A percentile compares a stretch with the other conserved stretches of the same genome.
These are phyloP conservation scores for Aspergillus conjunctus DNA, from an alignment of 495 filamentous ascomycete genomes.

Conservation along the genomic window DNA sequence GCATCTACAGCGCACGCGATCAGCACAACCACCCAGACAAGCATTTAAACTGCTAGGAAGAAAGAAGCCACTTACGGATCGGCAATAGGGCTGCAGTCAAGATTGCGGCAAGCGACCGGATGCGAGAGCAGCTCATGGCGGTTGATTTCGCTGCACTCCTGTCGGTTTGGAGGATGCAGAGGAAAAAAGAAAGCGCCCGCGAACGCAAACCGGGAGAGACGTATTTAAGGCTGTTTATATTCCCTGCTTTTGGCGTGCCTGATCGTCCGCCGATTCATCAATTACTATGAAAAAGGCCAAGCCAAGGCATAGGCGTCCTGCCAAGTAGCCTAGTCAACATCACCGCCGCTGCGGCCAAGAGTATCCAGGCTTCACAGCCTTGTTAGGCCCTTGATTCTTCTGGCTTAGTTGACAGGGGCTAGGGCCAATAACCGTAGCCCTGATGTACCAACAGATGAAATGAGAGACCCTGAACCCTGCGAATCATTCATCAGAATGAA, in stretches of 20 bases:
- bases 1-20: not conserved
- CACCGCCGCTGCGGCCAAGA: not conserved
- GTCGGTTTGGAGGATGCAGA: not conserved
- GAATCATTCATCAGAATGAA: no score
- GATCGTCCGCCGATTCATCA: no score
- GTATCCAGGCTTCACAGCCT: not conserved
- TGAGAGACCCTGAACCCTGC: no score
- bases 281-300: not conserved
- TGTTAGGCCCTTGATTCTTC: not conserved
- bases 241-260: not conserved
- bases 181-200: not conserved
- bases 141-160: not conserved
- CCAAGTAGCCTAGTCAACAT: not conserved
- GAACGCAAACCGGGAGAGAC: not conserved
- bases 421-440: not conserved
- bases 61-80: not conserved
- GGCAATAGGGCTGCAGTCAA: not conserved
- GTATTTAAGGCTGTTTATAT: not conserved
- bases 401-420: not conserved
- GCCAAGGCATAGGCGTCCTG: not conserved
- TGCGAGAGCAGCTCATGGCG: not conserved
- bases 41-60: not conserved
- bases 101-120: not conserved
- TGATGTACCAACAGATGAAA: not conserved
- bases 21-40: not conserved